Percentiles rank a stretch among this genome's conserved stretches.
phyloP scores from a whole-genome alignment of 805 yeast species.

The Pichia thaimueangensis region DNA sequence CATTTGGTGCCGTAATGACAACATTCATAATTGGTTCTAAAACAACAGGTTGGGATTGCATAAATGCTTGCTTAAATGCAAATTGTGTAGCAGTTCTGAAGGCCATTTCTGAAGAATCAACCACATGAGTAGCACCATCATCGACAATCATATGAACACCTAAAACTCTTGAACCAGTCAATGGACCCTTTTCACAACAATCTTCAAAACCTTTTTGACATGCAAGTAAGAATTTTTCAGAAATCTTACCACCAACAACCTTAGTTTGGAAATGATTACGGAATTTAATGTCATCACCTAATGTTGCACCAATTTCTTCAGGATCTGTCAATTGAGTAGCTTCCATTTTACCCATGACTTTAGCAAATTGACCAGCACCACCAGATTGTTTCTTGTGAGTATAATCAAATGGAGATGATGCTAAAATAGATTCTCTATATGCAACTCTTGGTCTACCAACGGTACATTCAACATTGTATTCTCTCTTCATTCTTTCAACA shows the following conservation, averaged over 20 bases:
- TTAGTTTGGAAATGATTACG: slow-evolving; percentile 76
- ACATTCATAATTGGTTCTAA: slow-evolving; percentile 96
- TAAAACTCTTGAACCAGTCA: slow-evolving; percentile 87
- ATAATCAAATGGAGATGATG: slow-evolving; percentile 74
- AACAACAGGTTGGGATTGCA: slow-evolving; percentile 77
- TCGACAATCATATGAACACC: slow-evolving; percentile 90
- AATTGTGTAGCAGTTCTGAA: slow-evolving; percentile 88
- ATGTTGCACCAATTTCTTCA: slow-evolving; percentile 25
- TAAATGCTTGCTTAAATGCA: slow-evolving; percentile 89
- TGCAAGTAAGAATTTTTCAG: slow-evolving; percentile 90
- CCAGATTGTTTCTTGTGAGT: slow-evolving; percentile 98
- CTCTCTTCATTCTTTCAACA: slow-evolving; percentile 97
- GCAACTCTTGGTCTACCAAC: slow-evolving; percentile 99
- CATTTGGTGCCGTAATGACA: slow-evolving; percentile 88
- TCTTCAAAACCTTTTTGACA: slow-evolving; percentile 96
- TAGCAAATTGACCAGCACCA: slow-evolving; percentile 99
- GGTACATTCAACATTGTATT: slow-evolving; percentile 88
- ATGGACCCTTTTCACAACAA: slow-evolving; percentile 91
- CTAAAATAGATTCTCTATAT: slow-evolving; percentile 85
- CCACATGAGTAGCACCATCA: slow-evolving; percentile 97
- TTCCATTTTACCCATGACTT: slow-evolving; percentile 78
- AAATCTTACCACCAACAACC: slow-evolving; percentile 94
- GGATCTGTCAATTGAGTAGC: slow-evolving; percentile 48
- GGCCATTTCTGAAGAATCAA: slow-evolving; percentile 93
- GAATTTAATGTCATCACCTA: slow-evolving; percentile 28